phyloP scores from a whole-genome alignment of 1,284 basidiomycete species.

The Leccinum solheimii region DNA sequence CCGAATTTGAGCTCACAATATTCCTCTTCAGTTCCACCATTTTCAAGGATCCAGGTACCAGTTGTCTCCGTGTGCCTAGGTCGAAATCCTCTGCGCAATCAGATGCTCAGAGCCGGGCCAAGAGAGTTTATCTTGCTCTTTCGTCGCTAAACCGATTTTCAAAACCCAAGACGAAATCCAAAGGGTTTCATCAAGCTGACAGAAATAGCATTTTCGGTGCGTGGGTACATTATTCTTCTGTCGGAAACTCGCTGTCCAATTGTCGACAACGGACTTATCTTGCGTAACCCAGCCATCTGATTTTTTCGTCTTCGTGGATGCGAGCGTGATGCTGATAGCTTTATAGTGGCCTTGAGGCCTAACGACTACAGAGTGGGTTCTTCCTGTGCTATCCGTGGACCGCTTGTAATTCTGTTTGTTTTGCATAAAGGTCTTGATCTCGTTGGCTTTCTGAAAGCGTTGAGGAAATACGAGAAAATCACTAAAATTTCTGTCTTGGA shows the following conservation, averaged over 20 bases:
- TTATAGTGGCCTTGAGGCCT: too few species aligned
- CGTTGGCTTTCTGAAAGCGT: slow-evolving; percentile 86
- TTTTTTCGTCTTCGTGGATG: too few species aligned
- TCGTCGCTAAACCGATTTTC: slow-evolving; percentile 6
- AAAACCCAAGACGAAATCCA: neutral
- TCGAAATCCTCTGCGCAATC: slow-evolving; percentile 18
- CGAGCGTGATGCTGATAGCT: too few species aligned
- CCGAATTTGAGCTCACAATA: slow-evolving; percentile 2
- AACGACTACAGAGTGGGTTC: slow-evolving; percentile 42
- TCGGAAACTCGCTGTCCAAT: too few species aligned
- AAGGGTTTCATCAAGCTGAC: neutral
- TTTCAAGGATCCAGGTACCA: slow-evolving; percentile 17
- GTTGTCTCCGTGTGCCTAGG: neutral
- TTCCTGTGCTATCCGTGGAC: neutral
- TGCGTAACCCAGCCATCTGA: too few species aligned
- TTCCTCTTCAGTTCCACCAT: slow-evolving; percentile 6
- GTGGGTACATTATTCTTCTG: slow-evolving; percentile 41
- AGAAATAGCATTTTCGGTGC: slow-evolving; percentile 27
- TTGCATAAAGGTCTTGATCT: slow-evolving; percentile 70
- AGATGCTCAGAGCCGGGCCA: slow-evolving; percentile 12
- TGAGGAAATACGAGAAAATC: slow-evolving; percentile 94
- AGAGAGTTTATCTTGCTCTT: slow-evolving; percentile 12
- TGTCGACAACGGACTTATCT: too few species aligned
- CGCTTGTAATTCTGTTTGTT: slow-evolving; percentile 9
- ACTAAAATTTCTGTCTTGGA: slow-evolving; percentile 69